Base-by-base conservation (phyloP, 345 rosid species). In the Nasturtium officinale region DNA sequence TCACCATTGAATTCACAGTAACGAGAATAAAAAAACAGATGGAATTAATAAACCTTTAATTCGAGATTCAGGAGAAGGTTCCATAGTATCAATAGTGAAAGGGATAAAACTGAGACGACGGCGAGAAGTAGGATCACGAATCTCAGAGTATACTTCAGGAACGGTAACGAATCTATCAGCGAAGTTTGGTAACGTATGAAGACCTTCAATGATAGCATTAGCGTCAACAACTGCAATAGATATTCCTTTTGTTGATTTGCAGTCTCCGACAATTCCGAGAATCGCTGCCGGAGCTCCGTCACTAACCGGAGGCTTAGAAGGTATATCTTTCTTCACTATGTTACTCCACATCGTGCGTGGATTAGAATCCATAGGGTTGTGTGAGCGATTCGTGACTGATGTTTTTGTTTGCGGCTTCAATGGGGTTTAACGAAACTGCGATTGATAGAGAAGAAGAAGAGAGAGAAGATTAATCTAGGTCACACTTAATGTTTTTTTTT, bases 71-170 rank as follows among this genome's bases (percentile, higher is more conserved):
- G 92, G 86, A 20, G 96, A 79, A 48, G 99, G 99, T 75, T 90
- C 96, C 90, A 86, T 81, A 61, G 93, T 77, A 16, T 95, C 87
- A 29, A 91, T 84, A 9, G 89, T 38, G 82, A 89, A 86, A 17
- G 97, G 98, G n/a, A 79, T 67, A 50, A 91, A 76, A 11, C 81
- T 78, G 20, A 95, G 89, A 67, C 96, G 94, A 67, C 83, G 96
- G 75, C 99, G 99, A 43, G 98, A 85, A 65, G 77, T 79, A 5
- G 98, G 89, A 68, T 95, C 99, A 7, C 98, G 96, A 80, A 95
- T 85, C 82, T 95, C 99, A 5, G 80, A 73, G 46, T 85, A 75
- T 11, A 91, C 98, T 76, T 91, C 97, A 10, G 92, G 85, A 5
- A 95, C 87, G 4, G 99, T 91, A 5, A 95, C 92, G 73, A 92